These are phyloP conservation scores for Plenodomus lindquistii DNA, from an alignment of 2,329 filamentous ascomycete genomes.

Conservation along the genomic window DNA sequence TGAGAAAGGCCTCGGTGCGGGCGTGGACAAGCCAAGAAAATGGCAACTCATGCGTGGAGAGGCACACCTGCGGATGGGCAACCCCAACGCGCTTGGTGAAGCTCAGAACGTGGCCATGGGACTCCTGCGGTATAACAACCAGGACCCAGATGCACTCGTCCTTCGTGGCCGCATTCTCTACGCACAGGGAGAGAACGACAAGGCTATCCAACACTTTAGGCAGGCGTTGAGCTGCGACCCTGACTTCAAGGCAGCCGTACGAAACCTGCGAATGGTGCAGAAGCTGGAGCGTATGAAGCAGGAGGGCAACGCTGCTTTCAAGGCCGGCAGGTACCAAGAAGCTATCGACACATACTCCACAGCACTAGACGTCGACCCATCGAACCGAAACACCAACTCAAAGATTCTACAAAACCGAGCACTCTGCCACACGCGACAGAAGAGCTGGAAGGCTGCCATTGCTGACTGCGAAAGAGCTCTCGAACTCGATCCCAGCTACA, in stretches of 20 bases:
- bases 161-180: conserved; percentile 87
- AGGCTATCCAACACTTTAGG: conserved; percentile 89
- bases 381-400: conserved; percentile 89
- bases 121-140: conserved; percentile 80
- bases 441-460: conserved; percentile 80
- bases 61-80: conserved; percentile 90
- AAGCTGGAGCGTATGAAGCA: conserved; percentile 93
- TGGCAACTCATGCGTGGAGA: conserved; percentile 94
- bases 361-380: conserved; percentile 81
- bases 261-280: conserved; percentile 86
- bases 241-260: conserved; percentile 85
- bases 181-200: conserved; percentile 89
- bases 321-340: conserved; percentile 75
- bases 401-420: conserved; percentile 95
- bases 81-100: conserved; percentile 84
- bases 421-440: conserved; percentile 79
- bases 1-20: conserved; percentile 73
- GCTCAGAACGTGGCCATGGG: conserved; percentile 91
- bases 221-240: conserved; percentile 89
- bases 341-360: conserved; percentile 84
- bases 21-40: conserved; percentile 82
- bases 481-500: conserved; percentile 79
- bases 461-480: conserved; percentile 84
- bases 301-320: conserved; percentile 89
- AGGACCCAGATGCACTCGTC: conserved; percentile 92